Percentiles rank a stretch among this genome's conserved stretches.
These are phyloP conservation scores for Leptographium radiaticola DNA, from an alignment of 2,329 filamentous ascomycete species.

Conservation along the genomic window DNA sequence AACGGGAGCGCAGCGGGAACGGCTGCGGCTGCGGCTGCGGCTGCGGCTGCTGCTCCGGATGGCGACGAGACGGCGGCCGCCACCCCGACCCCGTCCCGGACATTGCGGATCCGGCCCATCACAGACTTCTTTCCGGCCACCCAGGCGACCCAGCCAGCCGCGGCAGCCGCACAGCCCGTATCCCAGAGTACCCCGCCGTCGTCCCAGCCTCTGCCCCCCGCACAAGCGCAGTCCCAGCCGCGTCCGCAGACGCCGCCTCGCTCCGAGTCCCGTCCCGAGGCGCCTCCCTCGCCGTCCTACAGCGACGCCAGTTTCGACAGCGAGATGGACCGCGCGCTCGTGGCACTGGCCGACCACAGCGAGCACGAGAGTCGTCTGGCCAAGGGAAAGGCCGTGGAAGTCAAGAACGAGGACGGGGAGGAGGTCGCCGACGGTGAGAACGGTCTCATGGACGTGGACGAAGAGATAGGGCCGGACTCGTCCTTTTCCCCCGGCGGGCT, in stretches of 20 bases:
- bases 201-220: neutral
- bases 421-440: too few relatives aligned
- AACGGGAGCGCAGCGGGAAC: neutral
- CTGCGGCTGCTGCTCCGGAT: neutral
- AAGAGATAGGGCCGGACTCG: too few relatives aligned
- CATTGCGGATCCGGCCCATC: constrained; percentile 1
- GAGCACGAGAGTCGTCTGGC: neutral
- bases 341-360: constrained; percentile 8
- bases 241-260: neutral
- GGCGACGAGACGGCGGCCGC: too few relatives aligned
- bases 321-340: constrained; percentile 10
- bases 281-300: neutral
- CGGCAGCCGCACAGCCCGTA: too few relatives aligned
- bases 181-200: too few relatives aligned
- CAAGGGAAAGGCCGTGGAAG: neutral
- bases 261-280: neutral
- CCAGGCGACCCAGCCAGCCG: too few relatives aligned
- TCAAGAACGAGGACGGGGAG: neutral
- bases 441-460: too few relatives aligned
- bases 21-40: neutral
- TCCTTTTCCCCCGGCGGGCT: too few relatives aligned
- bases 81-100: neutral
- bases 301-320: constrained; percentile 10
- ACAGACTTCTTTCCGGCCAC: too few relatives aligned
- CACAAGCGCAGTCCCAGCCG: neutral